Evolutionary conservation across 495 filamentous ascomycete genomes (phyloP).

Genomic region (Trichocladium uniseriatum): DNA sequence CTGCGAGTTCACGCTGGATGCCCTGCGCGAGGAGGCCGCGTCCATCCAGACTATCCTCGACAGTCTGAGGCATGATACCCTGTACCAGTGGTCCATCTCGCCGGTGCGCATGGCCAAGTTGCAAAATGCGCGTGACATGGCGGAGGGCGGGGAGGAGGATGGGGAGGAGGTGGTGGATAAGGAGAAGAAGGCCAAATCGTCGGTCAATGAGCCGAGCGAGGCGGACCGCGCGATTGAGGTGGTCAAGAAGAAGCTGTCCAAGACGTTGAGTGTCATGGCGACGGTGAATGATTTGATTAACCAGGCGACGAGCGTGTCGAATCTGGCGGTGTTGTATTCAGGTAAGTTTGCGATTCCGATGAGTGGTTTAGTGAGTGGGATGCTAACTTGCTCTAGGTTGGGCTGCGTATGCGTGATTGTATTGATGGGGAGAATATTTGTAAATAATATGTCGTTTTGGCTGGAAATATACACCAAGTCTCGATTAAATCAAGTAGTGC

Average conservation of each 20-base stretch:
- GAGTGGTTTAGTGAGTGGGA: background rate
- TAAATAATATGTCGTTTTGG: background rate
- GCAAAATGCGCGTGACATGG: conserved; percentile 40
- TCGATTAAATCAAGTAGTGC: no score
- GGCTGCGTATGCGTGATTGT: conserved; percentile 53
- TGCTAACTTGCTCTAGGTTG: conserved; percentile 39
- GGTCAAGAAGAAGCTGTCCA: conserved; percentile 87
- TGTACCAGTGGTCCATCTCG: conserved; percentile 94
- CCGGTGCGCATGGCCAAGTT: conserved; percentile 64
- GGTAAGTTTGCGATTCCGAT: conserved; percentile 45
- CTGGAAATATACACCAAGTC: no score
- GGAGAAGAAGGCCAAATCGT: background rate
- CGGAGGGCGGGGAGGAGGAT: conserved; percentile 21
- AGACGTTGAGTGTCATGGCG: conserved; percentile 84
- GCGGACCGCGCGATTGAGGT: conserved; percentile 86
- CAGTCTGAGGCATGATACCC: conserved; percentile 88
- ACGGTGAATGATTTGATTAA: conserved; percentile 97
- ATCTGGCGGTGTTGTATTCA: conserved; percentile 83
- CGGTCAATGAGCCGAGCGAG: conserved; percentile 70
- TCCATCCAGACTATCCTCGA: conserved; percentile 97
- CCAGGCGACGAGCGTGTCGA: conserved; percentile 84
- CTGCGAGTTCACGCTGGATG: conserved; percentile 94
- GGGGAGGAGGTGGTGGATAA: conserved; percentile 23
- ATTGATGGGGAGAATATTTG: background rate
- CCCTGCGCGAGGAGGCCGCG: conserved; percentile 82